These are phyloP conservation scores for Arctostaphylos glauca DNA, from an alignment of 148 eudicot genomes.

Conservation along the genomic window DNA sequence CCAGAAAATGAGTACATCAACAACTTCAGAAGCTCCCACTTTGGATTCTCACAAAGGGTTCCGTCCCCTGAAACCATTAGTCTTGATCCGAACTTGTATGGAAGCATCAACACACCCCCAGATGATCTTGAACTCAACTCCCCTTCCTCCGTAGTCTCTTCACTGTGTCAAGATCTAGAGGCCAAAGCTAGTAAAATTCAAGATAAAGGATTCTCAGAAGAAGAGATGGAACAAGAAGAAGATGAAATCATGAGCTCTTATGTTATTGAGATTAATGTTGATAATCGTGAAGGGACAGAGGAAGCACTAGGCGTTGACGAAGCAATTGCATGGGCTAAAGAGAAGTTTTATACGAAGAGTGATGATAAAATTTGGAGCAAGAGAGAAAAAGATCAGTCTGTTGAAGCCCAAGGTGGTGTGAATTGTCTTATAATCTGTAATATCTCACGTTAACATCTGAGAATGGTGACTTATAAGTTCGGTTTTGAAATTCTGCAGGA, in stretches of 20 bases:
- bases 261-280: slow-evolving; percentile 38
- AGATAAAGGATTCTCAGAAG: slow-evolving; percentile 9
- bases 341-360: slow-evolving; percentile 41
- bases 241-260: slow-evolving; percentile 44
- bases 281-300: slow-evolving; percentile 27
- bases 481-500: slow-evolving; percentile 23
- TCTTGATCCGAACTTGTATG: slow-evolving; percentile 23
- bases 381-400: slow-evolving; percentile 16
- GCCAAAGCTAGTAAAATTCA: neutral
- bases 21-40: slow-evolving; percentile 29
- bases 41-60: slow-evolving; percentile 30
- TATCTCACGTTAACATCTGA: neutral
- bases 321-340: slow-evolving; percentile 89
- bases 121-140: slow-evolving; percentile 46
- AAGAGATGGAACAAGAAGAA: slow-evolving; percentile 25
- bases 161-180: slow-evolving; percentile 31
- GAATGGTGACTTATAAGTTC: neutral
- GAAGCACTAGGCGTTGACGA: slow-evolving; percentile 55
- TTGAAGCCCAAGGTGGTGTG: slow-evolving; percentile 11
- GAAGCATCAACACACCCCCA: slow-evolving; percentile 27
- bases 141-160: slow-evolving; percentile 50
- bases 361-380: slow-evolving; percentile 18
- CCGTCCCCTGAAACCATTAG: slow-evolving; percentile 51
- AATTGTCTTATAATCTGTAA: neutral
- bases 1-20: slow-evolving; percentile 25